Evolutionary conservation across 208 protist species (phyloP).

Genomic region (Trypanosoma vivax): DNA sequence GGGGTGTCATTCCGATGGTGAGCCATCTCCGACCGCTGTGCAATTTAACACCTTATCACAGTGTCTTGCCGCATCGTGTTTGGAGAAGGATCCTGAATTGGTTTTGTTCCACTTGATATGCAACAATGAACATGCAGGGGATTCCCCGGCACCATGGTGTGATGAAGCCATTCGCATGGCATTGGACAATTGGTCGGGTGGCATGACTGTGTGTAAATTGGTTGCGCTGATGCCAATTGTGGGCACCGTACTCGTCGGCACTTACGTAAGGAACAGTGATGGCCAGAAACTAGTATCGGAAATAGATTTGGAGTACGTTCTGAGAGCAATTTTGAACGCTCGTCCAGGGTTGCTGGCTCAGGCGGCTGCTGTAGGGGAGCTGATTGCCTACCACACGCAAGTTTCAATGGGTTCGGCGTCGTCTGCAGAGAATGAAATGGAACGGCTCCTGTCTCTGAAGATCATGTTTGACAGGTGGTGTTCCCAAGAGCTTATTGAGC

Average conservation of each 20-base stretch:
- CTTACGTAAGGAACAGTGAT: slow-evolving; percentile 23
- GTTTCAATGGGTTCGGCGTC: slow-evolving; percentile 14
- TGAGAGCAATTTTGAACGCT: slow-evolving; percentile 32
- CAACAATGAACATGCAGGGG: slow-evolving; percentile 7
- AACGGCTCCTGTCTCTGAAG: slow-evolving; percentile 37
- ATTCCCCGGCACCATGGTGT: slow-evolving; percentile 23
- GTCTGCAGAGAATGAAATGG: slow-evolving; percentile 16
- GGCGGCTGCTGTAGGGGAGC: slow-evolving; percentile 58
- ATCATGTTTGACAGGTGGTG: slow-evolving; percentile 56
- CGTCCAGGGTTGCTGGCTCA: slow-evolving; percentile 33
- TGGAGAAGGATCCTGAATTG: slow-evolving; percentile 60
- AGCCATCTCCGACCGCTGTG: slow-evolving; percentile 35
- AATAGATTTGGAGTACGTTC: slow-evolving; percentile 35
- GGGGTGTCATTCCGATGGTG: slow-evolving; percentile 20
- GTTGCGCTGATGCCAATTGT: slow-evolving; percentile 63
- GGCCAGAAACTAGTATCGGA: slow-evolving; percentile 20
- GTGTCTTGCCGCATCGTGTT: slow-evolving; percentile 47
- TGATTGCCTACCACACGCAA: slow-evolving; percentile 64
- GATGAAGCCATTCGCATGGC: slow-evolving; percentile 41
- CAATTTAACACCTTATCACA: slow-evolving; percentile 52
- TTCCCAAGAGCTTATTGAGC: slow-evolving; percentile 29
- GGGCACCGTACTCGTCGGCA: slow-evolving; percentile 47
- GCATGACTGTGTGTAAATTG: slow-evolving; percentile 41
- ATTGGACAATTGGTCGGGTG: slow-evolving; percentile 28
- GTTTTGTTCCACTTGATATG: slow-evolving; percentile 43